These are phyloP conservation scores for Yamadazyma triangularis DNA, from an alignment of 1,139 yeast genomes.

Conservation along the genomic window DNA sequence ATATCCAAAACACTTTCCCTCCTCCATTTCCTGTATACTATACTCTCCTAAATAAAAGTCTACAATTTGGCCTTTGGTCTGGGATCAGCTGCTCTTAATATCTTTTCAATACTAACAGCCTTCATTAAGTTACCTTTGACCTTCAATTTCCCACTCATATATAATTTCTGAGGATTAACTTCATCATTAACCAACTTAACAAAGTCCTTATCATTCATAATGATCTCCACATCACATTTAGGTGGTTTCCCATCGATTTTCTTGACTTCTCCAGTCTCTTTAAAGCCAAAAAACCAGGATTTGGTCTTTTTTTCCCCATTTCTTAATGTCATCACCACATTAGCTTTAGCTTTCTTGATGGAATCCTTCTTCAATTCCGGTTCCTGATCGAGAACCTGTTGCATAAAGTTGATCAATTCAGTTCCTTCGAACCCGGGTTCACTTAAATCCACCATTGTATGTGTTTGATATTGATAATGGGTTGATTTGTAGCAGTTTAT, in stretches of 20 bases:
- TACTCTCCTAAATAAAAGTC: no score
- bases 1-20: no score
- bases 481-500: no score
- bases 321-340: conserved; percentile 16
- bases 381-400: conserved; percentile 18
- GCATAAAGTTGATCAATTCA: conserved; percentile 19
- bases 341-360: conserved; percentile 16
- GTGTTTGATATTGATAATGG: no score
- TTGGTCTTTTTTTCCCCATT: conserved; percentile 16
- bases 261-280: conserved; percentile 15
- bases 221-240: conserved; percentile 16
- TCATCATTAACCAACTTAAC: conserved; percentile 20
- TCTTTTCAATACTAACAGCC: conserved; percentile 19
- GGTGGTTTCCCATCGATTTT: conserved; percentile 18
- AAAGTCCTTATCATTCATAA: conserved; percentile 19
- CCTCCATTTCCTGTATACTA: no score
- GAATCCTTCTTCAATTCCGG: conserved; percentile 16
- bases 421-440: conserved; percentile 24
- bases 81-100: conserved; percentile 22
- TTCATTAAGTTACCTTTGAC: conserved; percentile 23
- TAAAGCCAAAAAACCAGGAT: conserved; percentile 21
- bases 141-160: conserved; percentile 19
- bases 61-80: conserved; percentile 13
- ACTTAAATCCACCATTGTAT: conserved; percentile 15
- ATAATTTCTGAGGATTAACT: conserved; percentile 20